Percentiles rank a stretch among this genome's conserved stretches.
These are phyloP conservation scores for Macrolepiota fuliginosa DNA, from an alignment of 768 basidiomycete species.

Conservation along the genomic window DNA sequence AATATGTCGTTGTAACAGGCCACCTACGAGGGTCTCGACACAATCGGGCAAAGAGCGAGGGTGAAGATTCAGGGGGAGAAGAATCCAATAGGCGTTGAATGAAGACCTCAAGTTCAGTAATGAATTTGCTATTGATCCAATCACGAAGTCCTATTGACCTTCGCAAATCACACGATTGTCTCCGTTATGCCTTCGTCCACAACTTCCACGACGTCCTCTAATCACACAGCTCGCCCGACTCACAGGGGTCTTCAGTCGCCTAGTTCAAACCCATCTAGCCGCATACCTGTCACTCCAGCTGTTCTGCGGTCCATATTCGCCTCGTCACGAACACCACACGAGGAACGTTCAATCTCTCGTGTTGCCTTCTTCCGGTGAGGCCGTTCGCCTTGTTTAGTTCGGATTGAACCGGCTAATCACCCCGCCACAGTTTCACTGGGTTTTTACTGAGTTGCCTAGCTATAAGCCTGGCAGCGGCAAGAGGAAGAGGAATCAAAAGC, in stretches of 20 bases:
- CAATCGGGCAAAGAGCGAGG: background rate
- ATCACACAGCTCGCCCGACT: constrained; percentile 37
- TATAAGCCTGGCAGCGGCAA: constrained; percentile 73
- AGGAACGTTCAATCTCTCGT: constrained; percentile 82
- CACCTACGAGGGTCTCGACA: background rate
- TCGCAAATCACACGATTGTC: constrained; percentile 16
- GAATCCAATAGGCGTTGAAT: background rate
- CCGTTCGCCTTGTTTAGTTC: background rate
- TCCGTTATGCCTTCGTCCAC: constrained; percentile 44
- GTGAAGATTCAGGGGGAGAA: background rate
- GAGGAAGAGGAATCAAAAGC: constrained; percentile 64
- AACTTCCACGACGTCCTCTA: constrained; percentile 45
- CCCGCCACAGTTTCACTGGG: constrained; percentile 62
- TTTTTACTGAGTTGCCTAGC: constrained; percentile 80
- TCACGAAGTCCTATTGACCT: background rate
- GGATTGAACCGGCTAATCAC: background rate
- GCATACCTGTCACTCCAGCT: constrained; percentile 82
- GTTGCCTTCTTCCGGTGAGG: constrained; percentile 82
- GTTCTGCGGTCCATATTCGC: constrained; percentile 83
- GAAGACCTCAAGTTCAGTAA: no score
- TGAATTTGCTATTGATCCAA: constrained; percentile 10
- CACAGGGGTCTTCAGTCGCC: constrained; percentile 28
- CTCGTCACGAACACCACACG: constrained; percentile 76
- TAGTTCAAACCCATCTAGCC: constrained; percentile 43
- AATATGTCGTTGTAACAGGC: background rate